Evolutionary conservation across 371 early-diverging fungal species (phyloP), one percentile per base, ranked within the genome.

Genomic region (Phascolomyces articulosus): DNA sequence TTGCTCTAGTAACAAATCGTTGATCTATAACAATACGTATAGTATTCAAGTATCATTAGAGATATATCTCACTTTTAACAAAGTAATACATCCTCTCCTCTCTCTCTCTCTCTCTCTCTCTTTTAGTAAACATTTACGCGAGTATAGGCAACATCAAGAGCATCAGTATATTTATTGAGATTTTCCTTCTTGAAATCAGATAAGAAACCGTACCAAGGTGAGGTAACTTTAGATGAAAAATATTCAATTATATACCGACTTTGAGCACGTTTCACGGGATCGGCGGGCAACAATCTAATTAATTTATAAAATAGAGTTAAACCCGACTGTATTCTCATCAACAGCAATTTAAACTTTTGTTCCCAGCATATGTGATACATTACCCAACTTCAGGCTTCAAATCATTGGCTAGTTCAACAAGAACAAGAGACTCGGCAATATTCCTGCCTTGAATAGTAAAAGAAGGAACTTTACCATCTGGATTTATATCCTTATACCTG

Each of bases 201-300:
- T 13, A 84, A 11, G 20, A 58, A 31, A 3, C 74, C 63, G 58
- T 74, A 81, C 29, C 75, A 72, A 10, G 69, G 58, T 9, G 77
- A 55, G 0, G 24, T 49, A 8, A 86, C 56, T 48, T 81, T 83
- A 57, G 72, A 61, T 24, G 57, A 23, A 62, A 75, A 87, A 47
- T 71, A 77, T 53, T 90, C 88, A 56, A 90, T 85, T 34, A 80
- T 79, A 62, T 88, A 82, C 13, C 82, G 82, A 51, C 77, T 53
- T 58, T 82, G 66, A 10, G 84, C 84, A 9, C 80, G 70, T 65
- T 79, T 69, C 7, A 83, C 58, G 23, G 83, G 73, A 59, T 84
- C 79, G 24, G 66, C 62, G 21, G 84, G 79, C 21, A 81, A 49
- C 10, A 84, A 63, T 0, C 82, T 82, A 58, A n/a, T 1, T 20